Base-by-base conservation (phyloP, 495 filamentous ascomycete species). In the Tuber aestivum region DNA sequence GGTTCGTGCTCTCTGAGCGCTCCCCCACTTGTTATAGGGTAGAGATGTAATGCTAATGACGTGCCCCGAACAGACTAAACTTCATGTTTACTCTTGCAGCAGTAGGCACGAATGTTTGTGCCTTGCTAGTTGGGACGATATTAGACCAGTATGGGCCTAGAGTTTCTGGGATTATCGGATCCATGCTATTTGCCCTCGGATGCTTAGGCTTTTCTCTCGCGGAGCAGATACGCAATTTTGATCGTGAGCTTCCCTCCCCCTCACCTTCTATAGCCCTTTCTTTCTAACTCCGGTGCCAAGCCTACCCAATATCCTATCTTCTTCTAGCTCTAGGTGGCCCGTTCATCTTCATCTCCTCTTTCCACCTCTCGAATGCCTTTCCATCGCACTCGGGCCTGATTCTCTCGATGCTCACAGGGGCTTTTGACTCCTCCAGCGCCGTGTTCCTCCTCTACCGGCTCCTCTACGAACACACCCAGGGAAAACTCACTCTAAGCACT, bases 51-150 rank as follows among this genome's bases (percentile, higher is more conserved):
- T 65, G 56, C 56, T 65, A 35, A 65, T 35, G 56, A 18, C 56
- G 1, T 1, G 14, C 3, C 14, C 2, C 56, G 4, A 35, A 41
- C 75, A 79, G 78, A 70, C 87, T 97, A 70, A 97, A 97, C 83
- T 84, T 97, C 75, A 97, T 97, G 94, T 97, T 97, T 86, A 97
- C 94, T 42, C 87, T 92, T 48, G 94, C 93, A n/a, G 94, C 93
- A 21, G 94, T 97, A 27, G 91, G 88, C 7, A 97, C 94, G 48
- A 91, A 91, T 82, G 82, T 83, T 65, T 83, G 89, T 27, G 94
- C 94, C 14, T 86, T 97, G 4, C 93, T 94, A 20, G 89, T 97
- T 6, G 94, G 94, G 50, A 93, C 93, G 1, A 92, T 97, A 65
- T 86, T 97, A 7, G 94, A 97, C 82, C 87, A 89, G 70, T 96